Conservation (phyloP, 805 yeast species). For the Sugiyamaella smithiae region DNA sequence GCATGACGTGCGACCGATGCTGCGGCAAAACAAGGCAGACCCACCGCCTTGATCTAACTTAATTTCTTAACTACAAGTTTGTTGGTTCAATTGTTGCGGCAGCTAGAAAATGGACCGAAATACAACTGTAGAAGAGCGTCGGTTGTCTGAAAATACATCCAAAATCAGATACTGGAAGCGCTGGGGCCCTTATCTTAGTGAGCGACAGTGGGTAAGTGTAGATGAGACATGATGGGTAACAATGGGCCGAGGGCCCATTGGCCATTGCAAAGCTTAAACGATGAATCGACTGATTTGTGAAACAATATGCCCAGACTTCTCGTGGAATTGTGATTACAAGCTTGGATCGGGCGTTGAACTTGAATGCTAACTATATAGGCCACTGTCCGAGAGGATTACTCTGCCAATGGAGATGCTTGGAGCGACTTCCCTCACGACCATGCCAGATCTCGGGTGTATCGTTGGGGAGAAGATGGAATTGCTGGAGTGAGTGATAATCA, state of each 20-base stretch:
- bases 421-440: slow-evolving; percentile 81
- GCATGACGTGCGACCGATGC: too few species aligned
- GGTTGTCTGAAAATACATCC: slow-evolving; percentile 42
- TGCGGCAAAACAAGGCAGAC: neutral
- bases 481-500: slow-evolving; percentile 87
- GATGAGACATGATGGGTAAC: too few species aligned
- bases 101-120: neutral
- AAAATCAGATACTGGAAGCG: slow-evolving; percentile 64
- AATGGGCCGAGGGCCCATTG: too few species aligned
- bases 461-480: slow-evolving; percentile 97
- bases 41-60: neutral
- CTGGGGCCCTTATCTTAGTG: slow-evolving; percentile 91
- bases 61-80: neutral
- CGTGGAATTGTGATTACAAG: too few species aligned
- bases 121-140: slow-evolving; percentile 36
- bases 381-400: slow-evolving; percentile 74
- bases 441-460: slow-evolving; percentile 71
- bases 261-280: too few species aligned
- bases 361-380: too few species aligned
- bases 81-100: neutral
- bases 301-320: too few species aligned
- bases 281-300: too few species aligned
- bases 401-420: slow-evolving; percentile 88
- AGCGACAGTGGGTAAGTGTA: slow-evolving; percentile 63
- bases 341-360: too few species aligned